Base-by-base conservation (phyloP, 768 basidiomycete species). In the Mycena vulgaris region DNA sequence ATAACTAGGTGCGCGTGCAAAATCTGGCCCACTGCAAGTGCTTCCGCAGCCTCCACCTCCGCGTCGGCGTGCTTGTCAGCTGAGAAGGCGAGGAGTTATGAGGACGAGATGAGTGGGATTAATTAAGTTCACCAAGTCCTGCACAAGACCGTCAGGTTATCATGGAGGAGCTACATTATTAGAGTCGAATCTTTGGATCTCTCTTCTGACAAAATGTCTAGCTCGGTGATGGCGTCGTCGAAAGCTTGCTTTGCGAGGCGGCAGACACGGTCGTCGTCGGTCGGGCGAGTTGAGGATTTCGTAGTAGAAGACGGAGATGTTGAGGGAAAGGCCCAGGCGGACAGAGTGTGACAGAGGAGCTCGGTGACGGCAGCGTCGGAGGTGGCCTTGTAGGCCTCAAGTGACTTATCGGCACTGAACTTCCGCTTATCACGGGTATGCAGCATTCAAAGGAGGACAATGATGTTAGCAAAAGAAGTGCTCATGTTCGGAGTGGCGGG, bases 231-330 rank as follows among this genome's bases (percentile, higher is more conserved):
- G 52, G 97, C 97, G 82, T 98, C 97, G 73, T 98, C 97, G 83
- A 99, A 99, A 9, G 97, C 97, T 84, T 98, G 96, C 88, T 99
- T 99, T 82, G 97, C 97, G 75, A 98, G 93, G 80, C 97, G 95
- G 88, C 97, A 98, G 58, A 97, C 97, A 83, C 96, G 95, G n/a
- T n/a, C n/a, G 84, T 98, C 97, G 75, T n/a, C n/a, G n/a, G n/a
- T n/a, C n/a, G n/a, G 97, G 96, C 83, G 93, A 94, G 91, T 98
- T 98, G 83, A 98, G 92, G 81, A 98, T 98, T 85, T 98, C 97
- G 86, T 98, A 98, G 90, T 98, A 98, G 90, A 99, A 98, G 57
- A 99, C 97, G 62, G 96, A 98, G 91, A 98, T 98, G 90, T 99
- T 99, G 79, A 99, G 89, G 52, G 97, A 97, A 63, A 99, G 94